Conservation (phyloP, 2,329 filamentous ascomycete species). For the Pestalotiopsis sp. region DNA sequence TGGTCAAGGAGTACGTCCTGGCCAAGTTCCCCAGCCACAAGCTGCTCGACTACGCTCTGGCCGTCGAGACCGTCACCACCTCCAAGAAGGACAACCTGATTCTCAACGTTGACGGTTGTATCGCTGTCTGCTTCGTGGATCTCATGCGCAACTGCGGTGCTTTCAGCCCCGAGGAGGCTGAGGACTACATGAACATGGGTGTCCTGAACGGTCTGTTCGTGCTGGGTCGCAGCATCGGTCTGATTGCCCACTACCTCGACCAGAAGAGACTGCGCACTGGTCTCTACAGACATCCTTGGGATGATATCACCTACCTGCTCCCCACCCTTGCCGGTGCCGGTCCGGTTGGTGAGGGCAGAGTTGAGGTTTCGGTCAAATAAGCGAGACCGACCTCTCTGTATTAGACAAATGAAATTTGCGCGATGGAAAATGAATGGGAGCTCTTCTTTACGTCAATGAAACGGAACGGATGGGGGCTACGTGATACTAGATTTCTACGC, state of each 20-base stretch:
- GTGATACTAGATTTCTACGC: constrained; percentile 12
- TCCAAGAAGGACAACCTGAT: constrained; percentile 99
- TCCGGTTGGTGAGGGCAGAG: constrained; percentile 80
- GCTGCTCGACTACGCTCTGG: constrained; percentile 97
- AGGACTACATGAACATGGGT: constrained; percentile 99
- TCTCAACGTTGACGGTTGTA: constrained; percentile 96
- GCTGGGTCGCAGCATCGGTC: constrained; percentile 92
- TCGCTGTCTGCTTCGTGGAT: constrained; percentile 98
- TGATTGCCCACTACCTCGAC: constrained; percentile 99
- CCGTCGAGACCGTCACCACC: constrained; percentile 96
- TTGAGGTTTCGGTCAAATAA: constrained; percentile 79
- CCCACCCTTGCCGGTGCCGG: constrained; percentile 75
- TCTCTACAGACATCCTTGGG: constrained; percentile 99
- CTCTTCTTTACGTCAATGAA: constrained; percentile 14
- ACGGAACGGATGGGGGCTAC: constrained; percentile 12
- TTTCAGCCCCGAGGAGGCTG: constrained; percentile 93
- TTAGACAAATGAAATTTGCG: constrained; percentile 22
- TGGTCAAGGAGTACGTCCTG: constrained; percentile 98
- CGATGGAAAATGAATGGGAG: constrained; percentile 14
- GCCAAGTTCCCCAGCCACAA: constrained; percentile 98
- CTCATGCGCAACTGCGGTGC: constrained; percentile 96
- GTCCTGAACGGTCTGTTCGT: constrained; percentile 99
- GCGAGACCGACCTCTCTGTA: constrained; percentile 12
- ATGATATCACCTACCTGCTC: constrained; percentile 94
- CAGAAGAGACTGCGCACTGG: constrained; percentile 99